phyloP scores from a whole-genome alignment of 768 basidiomycete species.

The Pisolithus orientalis region DNA sequence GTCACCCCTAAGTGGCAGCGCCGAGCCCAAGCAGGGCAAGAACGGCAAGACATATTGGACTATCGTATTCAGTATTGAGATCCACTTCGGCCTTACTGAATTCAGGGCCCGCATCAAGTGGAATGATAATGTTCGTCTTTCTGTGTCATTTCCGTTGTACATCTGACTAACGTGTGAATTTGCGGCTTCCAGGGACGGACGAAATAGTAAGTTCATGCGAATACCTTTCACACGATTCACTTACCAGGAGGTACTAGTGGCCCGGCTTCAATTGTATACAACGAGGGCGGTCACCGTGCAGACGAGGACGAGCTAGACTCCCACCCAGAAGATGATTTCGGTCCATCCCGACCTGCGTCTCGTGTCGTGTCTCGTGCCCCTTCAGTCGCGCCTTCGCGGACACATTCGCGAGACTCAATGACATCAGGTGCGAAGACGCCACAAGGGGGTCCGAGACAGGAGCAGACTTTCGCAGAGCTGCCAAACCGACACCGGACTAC shows the following conservation, averaged over 20 bases:
- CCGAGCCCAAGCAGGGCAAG: slow-evolving; percentile 57
- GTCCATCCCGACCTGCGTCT: slow-evolving; percentile 25
- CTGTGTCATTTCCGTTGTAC: neutral
- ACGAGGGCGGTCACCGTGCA: slow-evolving; percentile 67
- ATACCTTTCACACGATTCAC: neutral
- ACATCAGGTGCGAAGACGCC: slow-evolving; percentile 27
- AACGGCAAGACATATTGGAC: slow-evolving; percentile 75
- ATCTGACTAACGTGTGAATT: slow-evolving; percentile 1
- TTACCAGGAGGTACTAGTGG: slow-evolving; percentile 40
- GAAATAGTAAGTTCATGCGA: slow-evolving; percentile 53
- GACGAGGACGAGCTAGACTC: slow-evolving; percentile 68
- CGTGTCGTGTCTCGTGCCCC: slow-evolving; percentile 36
- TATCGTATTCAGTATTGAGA: slow-evolving; percentile 78
- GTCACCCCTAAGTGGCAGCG: slow-evolving; percentile 65
- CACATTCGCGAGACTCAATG: slow-evolving; percentile 44
- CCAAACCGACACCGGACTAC: slow-evolving; percentile 21
- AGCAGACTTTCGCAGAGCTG: slow-evolving; percentile 23
- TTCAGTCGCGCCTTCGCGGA: slow-evolving; percentile 46
- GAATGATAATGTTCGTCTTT: slow-evolving; percentile 62
- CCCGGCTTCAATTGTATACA: slow-evolving; percentile 76
- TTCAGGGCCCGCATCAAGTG: slow-evolving; percentile 80
- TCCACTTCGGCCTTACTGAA: slow-evolving; percentile 78
- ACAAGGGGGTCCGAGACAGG: slow-evolving; percentile 22
- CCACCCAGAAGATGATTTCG: slow-evolving; percentile 59
- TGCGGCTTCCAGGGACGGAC: slow-evolving; percentile 45